Evolutionary conservation across 106 monocot genomes (phyloP), one percentile per base, ranked within the genome.

Genomic region (Phalaenopsis equestris): DNA sequence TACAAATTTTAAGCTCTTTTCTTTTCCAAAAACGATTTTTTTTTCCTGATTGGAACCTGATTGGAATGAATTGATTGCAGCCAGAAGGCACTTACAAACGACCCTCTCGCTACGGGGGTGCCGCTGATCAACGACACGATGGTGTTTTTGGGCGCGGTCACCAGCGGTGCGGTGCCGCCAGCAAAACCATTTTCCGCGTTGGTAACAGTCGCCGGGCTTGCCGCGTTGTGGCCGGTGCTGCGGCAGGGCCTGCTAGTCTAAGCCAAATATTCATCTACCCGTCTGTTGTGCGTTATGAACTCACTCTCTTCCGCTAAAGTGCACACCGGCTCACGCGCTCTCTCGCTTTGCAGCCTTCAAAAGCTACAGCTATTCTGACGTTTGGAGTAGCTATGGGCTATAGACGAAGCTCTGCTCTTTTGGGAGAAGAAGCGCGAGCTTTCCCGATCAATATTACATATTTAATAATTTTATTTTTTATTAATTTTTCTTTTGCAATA

Each of bases 71-170:
- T 70, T 70, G 41, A 15, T 39, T 81, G 64, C 90, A 83, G 87
- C 41, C 78, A 86, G 77, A 86, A 84, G 36, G 78, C 87, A 3
- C 68, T 42, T 2, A 79, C 75, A 17, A 65, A 70, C 56, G 87
- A 89, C 36, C 74, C 87, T 12, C 23, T 78, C 36, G 89, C 89
- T 19, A 87, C 82, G 11, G 82, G 81, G 9, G 10, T 90, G 17
- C 91, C 87, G 1, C 38, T 86, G 82, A 79, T 72, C 21, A 93
- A 93, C 83, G 55, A 81, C 65, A 87, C 86, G 41, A 90, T 90
- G 90, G 87, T 87, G 18, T 89, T 78, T 64, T 57, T 78, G 15
- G 78, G 61, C 15, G 16, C 56, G 8, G 58, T 56, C 17, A 24
- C 36, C 6, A 41, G 41, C 78, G 41, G 61, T 12, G 74, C 43